Base-by-base conservation (phyloP, 1,284 basidiomycete species). In the Entoloma clypeatum region DNA sequence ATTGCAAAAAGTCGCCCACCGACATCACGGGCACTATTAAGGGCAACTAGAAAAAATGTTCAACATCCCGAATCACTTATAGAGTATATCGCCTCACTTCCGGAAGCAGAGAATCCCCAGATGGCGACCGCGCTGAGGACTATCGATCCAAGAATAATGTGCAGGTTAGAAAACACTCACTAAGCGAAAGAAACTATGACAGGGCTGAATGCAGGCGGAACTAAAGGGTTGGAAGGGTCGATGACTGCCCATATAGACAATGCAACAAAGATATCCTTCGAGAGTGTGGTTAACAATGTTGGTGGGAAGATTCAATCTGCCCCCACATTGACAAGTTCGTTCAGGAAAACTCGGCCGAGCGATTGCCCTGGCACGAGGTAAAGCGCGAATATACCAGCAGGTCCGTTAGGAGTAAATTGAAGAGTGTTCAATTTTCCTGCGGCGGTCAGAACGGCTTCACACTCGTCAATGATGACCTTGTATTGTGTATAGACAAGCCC, bases 11-110 rank as follows among this genome's bases (percentile, higher is more conserved):
- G 49, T 11, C 81, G 74, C 2, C 69, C 78, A 13, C 82, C 83
- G 34, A 86, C 32, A 54, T 86, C 84, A 49, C 83, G 78, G 18
- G 82, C 81, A 1, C 79, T 61, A 56, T 86, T 86, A 13, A 79
- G 66, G 9, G 78, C 71, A 43, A 85, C 76, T 79, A 32, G 3
- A 24, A 14, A 26, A 31, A 27, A 9, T 17, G 10, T 24, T 14
- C 43, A 36, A 21, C 43, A 31, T 11, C 29, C 4, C 5, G 24
- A 7, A 16, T 3, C 11, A 33, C n/a, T n/a, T n/a, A n/a, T n/a
- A n/a, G n/a, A n/a, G n/a, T n/a, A 28, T 32, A 7, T 9, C 7
- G 17, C 61, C 67, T 55, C 56, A 78, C 79, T 54, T 35, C 71
- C 72, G 22, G 69, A 67, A 3, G 70, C 64, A 2, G 74, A 67